These are phyloP conservation scores for Ophiostoma angusticollis DNA, from an alignment of 2,329 filamentous ascomycete species.

Conservation along the genomic window DNA sequence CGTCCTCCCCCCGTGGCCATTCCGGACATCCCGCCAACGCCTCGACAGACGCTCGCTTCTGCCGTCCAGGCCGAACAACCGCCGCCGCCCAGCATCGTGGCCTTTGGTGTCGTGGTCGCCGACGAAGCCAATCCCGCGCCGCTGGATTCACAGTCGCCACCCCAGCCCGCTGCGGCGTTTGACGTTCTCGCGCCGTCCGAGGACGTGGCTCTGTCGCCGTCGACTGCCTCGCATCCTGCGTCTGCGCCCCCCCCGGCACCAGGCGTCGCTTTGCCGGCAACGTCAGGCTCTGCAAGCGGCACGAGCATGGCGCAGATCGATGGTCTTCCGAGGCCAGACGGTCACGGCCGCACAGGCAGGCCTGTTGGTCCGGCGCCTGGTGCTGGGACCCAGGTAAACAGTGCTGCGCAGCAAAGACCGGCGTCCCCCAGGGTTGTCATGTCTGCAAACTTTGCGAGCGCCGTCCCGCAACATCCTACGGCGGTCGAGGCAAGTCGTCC, in stretches of 20 bases:
- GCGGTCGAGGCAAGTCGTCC: neutral
- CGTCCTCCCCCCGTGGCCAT: neutral
- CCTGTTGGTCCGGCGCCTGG: no score
- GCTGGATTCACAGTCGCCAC: conserved; percentile 3
- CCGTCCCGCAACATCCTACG: neutral
- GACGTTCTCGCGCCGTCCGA: neutral
- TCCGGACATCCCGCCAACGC: neutral
- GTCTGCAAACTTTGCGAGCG: neutral
- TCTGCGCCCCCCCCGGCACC: neutral
- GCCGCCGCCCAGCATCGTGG: neutral
- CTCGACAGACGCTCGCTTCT: neutral
- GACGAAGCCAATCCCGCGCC: conserved; percentile 4
- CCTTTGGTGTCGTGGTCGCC: neutral
- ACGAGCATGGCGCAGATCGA: no score
- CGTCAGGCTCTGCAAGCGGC: no score
- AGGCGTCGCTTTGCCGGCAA: neutral
- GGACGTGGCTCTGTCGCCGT: no score
- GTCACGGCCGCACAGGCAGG: no score
- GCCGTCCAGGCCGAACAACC: no score
- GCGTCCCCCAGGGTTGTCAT: neutral
- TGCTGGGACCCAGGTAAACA: neutral
- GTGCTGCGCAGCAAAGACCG: neutral
- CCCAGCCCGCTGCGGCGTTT: neutral
- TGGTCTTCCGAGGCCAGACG: no score
- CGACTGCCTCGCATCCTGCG: no score